Evolutionary conservation across 2,329 filamentous ascomycete species (phyloP), one percentile per base, ranked within the genome.

Genomic region (Sporothrix globosa): DNA sequence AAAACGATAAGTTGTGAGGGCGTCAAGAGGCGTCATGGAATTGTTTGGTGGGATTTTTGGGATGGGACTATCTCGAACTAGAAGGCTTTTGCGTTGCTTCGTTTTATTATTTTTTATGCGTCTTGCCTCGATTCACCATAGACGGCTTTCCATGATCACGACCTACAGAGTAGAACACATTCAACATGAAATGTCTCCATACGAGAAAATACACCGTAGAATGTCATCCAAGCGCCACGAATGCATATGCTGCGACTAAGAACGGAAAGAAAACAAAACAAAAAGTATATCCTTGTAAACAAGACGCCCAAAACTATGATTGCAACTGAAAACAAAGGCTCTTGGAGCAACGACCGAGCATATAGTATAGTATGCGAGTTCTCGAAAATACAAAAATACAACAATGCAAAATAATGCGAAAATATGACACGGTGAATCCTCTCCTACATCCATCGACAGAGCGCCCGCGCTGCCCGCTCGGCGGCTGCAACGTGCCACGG

Each of bases 401-500:
- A 44, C 1, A 44, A 11, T 14, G 10, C 41, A 13, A 44, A 24
- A 61, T 2, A 11, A 19, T 17, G 27, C 24, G n/a, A 34, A 34
- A 21, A 1, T 7, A n/a, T 5, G 52, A 41, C 9, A 19, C 24
- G 5, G 17, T 17, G 4, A 3, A 13, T 61, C 56, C 6, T 63
- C 13, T 21, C 41, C 85, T 81, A 92, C 84, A 90, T 86, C 75
- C 90, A 79, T 76, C 87, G 81, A 78, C 88, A 88, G 76, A 95
- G 79, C 24, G 86, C 89, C 77, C 87, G 83, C 4, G 89, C 88
- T 2, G 87, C 90, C 79, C 90, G 90, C 79, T 91, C 86, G 2
- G 89, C 91, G 21, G 87, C 90, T 14, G 88, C 90, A 72, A 95
- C 82, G 82, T 95, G 92, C 90, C 92, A 92, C 21, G 92, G 92